Percentiles rank a stretch among this genome's conserved stretches.
Conservation (phyloP, 1,284 basidiomycete genomes). For the Moesziomyces parantarcticus region DNA sequence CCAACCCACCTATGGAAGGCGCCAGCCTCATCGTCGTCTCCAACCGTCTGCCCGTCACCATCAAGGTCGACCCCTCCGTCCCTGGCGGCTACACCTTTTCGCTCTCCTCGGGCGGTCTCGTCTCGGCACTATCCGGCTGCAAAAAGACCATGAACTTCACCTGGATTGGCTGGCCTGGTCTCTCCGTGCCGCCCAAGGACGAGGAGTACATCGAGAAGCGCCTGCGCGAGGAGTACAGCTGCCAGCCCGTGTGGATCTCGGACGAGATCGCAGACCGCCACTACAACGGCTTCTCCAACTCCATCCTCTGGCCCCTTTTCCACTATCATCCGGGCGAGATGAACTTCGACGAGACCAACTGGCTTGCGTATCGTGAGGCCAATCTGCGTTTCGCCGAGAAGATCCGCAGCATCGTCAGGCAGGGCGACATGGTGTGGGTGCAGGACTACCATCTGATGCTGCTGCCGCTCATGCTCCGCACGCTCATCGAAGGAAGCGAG, state of each 20-base stretch:
- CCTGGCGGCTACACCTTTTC: conserved; percentile 65
- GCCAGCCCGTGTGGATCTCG: conserved; percentile 95
- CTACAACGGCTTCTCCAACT: conserved; percentile 99
- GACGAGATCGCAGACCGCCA: conserved; percentile 97
- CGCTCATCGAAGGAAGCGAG: conserved; percentile 76
- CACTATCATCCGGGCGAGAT: conserved; percentile 86
- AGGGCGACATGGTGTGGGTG: conserved; percentile 91
- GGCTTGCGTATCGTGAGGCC: conserved; percentile 96
- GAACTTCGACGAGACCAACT: conserved; percentile 99
- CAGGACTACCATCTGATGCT: conserved; percentile 80
- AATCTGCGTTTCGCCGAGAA: conserved; percentile 93
- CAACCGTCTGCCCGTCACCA: conserved; percentile 81
- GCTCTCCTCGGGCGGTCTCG: conserved; percentile 65
- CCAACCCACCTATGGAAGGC: conserved; percentile 30
- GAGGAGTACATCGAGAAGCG: conserved; percentile 70
- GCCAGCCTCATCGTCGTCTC: conserved; percentile 89
- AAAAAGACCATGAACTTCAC: conserved; percentile 67
- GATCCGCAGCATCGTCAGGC: conserved; percentile 82
- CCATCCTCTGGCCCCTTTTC: conserved; percentile 98
- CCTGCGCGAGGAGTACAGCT: conserved; percentile 92
- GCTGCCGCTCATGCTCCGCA: conserved; percentile 90
- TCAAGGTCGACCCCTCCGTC: conserved; percentile 62
- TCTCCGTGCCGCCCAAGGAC: conserved; percentile 56
- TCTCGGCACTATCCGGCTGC: conserved; percentile 64
- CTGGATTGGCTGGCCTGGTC: conserved; percentile 68